These are phyloP conservation scores for Phytopythium oedochilum DNA, from an alignment of 352 stramenopile species.

Conservation along the genomic window DNA sequence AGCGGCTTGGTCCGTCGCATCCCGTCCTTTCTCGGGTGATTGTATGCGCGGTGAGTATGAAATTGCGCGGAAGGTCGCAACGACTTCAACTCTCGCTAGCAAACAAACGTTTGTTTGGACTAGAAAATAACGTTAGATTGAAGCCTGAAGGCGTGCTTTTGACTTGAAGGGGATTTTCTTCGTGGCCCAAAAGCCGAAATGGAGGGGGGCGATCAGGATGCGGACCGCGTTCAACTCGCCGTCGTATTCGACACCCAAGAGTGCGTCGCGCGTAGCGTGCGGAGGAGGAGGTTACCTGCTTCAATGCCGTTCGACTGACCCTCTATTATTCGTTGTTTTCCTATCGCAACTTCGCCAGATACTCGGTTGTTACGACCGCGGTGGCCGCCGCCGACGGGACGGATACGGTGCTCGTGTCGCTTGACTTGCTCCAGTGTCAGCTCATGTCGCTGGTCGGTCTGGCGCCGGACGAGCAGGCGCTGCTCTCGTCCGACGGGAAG, in stretches of 20 bases:
- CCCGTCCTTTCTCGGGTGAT: neutral
- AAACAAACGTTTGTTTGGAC: neutral
- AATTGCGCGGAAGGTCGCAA: neutral
- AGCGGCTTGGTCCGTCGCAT: slow-evolving; percentile 18
- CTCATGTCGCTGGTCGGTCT: slow-evolving; percentile 61
- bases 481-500: slow-evolving; percentile 39
- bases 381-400: slow-evolving; percentile 13
- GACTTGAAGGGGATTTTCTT: neutral
- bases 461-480: slow-evolving; percentile 48
- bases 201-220: slow-evolving; percentile 8
- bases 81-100: neutral
- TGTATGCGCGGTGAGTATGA: too few relatives aligned
- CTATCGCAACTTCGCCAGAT: slow-evolving; percentile 1
- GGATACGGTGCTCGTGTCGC: slow-evolving; percentile 19
- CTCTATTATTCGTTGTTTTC: neutral
- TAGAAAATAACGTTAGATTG: neutral
- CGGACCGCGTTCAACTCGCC: slow-evolving; percentile 25
- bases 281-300: neutral
- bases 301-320: neutral
- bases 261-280: slow-evolving; percentile 20
- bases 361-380: slow-evolving; percentile 1
- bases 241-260: slow-evolving; percentile 56
- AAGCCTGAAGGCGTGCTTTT: neutral
- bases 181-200: neutral
- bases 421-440: slow-evolving; percentile 68